These are phyloP conservation scores for Flaveria linearis DNA, from an alignment of 129 eudicot genomes.

Conservation along the genomic window DNA sequence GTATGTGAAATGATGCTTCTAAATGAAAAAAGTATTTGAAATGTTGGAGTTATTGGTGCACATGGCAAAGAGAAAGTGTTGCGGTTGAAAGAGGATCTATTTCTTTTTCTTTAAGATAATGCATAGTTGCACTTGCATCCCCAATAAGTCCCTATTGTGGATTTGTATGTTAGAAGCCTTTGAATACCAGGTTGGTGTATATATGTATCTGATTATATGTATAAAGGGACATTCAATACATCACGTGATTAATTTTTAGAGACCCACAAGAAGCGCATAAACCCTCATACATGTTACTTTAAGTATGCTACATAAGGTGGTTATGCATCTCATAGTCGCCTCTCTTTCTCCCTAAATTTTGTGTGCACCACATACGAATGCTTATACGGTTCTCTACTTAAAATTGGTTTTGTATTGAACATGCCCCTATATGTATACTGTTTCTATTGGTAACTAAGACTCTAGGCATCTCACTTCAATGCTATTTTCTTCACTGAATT, in stretches of 20 bases:
- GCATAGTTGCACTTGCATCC: no score
- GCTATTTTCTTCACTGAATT: neutral
- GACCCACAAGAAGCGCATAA: neutral
- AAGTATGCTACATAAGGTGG: neutral
- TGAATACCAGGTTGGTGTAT: neutral
- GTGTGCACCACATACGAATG: neutral
- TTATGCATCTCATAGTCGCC: neutral
- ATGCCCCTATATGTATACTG: neutral
- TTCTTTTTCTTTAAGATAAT: no score
- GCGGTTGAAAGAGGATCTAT: neutral
- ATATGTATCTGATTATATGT: neutral
- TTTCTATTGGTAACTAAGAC: neutral
- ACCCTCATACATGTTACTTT: neutral
- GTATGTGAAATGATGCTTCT: neutral
- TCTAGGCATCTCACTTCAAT: neutral
- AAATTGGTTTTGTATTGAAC: neutral
- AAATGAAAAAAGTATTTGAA: no score
- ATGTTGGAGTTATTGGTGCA: neutral
- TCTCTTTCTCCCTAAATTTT: neutral
- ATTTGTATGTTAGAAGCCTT: neutral
- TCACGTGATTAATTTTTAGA: neutral
- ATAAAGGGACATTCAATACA: neutral
- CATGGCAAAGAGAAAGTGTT: neutral
- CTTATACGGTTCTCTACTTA: neutral
- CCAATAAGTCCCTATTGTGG: neutral